A percentile compares a stretch with the other conserved stretches of the same genome.
Evolutionary conservation across 345 rosid genomes (phyloP).

Genomic region (Salix koriyanagi): DNA sequence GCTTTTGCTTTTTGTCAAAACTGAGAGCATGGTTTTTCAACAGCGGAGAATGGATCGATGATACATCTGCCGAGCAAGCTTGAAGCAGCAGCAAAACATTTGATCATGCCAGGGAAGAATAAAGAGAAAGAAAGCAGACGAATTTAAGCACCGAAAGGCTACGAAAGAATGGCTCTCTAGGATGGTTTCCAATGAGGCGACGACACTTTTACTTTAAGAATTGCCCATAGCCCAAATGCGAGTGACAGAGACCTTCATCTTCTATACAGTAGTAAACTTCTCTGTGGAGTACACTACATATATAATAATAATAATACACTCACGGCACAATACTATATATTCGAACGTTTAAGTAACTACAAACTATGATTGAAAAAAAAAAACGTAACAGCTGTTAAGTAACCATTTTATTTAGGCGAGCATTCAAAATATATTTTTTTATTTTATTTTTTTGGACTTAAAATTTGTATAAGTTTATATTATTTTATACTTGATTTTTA

Average conservation of each 20-base stretch:
- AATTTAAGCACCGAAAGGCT: constrained; percentile 69
- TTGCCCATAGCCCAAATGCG: neutral
- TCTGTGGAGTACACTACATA: neutral
- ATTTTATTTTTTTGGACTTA: no score
- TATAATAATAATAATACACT: neutral
- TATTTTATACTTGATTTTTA: no score
- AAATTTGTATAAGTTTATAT: no score
- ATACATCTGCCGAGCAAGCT: neutral
- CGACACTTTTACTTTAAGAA: constrained; percentile 22
- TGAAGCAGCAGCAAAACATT: constrained; percentile 12
- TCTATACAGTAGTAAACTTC: neutral
- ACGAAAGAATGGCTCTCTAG: constrained; percentile 16
- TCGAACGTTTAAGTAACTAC: neutral
- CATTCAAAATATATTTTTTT: no score
- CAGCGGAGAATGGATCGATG: neutral
- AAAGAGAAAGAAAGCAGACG: constrained; percentile 32
- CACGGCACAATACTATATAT: neutral
- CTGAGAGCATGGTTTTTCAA: constrained; percentile 1
- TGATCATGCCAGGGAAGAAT: constrained; percentile 12
- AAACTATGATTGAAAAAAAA: no score
- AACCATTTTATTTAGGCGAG: no score
- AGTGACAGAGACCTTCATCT: neutral
- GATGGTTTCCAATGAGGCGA: constrained; percentile 43
- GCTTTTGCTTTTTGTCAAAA: constrained; percentile 22
- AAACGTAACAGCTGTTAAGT: neutral